phyloP scores from a whole-genome alignment of 2,329 filamentous ascomycete genomes.

The Pseudogymnoascus sp. region DNA sequence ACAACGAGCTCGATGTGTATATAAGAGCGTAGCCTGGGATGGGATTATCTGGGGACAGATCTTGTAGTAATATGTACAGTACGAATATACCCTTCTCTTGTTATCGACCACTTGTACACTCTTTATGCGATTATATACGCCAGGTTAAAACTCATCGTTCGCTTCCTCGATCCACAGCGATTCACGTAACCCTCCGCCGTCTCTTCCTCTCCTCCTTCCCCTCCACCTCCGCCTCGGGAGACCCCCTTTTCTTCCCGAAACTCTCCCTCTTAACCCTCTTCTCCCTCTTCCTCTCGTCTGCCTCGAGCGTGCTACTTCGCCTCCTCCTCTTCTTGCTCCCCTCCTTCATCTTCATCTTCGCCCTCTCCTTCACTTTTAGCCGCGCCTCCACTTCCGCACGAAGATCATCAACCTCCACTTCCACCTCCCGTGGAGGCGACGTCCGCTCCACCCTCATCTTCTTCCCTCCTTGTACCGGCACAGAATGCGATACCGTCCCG shows the following conservation, averaged over 20 bases:
- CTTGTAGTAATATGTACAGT: background rate
- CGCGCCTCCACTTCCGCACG: constrained; percentile 6
- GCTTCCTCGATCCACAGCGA: background rate
- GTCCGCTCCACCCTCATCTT: background rate
- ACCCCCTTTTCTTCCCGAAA: constrained; percentile 1
- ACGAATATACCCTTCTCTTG: background rate
- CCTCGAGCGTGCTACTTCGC: background rate
- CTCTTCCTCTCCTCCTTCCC: background rate
- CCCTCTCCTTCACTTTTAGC: constrained; percentile 1
- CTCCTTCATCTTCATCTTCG: constrained; percentile 5
- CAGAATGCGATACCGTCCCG: background rate
- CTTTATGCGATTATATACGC: background rate
- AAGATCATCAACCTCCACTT: constrained; percentile 7
- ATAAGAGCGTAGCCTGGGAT: background rate
- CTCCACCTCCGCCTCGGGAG: background rate
- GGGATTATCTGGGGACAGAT: background rate
- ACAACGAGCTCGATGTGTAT: constrained; percentile 6
- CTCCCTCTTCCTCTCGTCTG: background rate
- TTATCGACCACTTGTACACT: background rate
- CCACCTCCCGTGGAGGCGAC: background rate
- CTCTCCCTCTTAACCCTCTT: constrained; percentile 8
- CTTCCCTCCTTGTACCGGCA: background rate
- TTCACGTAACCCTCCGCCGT: background rate
- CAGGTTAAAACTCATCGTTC: background rate
- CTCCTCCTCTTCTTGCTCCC: constrained; percentile 7